Conservation (phyloP, 148 eudicot genomes). For the Vaccinium corymbosum region DNA sequence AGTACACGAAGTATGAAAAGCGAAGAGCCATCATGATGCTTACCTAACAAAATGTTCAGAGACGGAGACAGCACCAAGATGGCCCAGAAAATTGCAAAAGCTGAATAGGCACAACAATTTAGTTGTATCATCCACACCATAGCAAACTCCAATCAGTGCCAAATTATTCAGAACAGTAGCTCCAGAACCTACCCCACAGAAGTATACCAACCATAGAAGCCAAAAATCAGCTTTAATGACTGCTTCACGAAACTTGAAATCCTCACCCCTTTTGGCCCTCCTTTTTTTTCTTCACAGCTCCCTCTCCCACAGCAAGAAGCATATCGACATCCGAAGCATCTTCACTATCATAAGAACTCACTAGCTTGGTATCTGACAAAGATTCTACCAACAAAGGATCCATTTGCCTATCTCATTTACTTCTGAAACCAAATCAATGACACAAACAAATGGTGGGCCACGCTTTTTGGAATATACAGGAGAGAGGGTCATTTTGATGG, state of each 20-base stretch:
- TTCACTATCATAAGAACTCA: slow-evolving; percentile 45
- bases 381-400: slow-evolving; percentile 46
- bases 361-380: slow-evolving; percentile 35
- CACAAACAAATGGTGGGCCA: slow-evolving; percentile 30
- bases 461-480: slow-evolving; percentile 37
- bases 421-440: slow-evolving; percentile 30
- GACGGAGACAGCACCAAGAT: slow-evolving; percentile 75
- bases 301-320: slow-evolving; percentile 79
- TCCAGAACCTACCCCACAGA: slow-evolving; percentile 80
- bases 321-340: slow-evolving; percentile 52
- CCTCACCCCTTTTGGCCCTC: slow-evolving; percentile 80
- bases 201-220: slow-evolving; percentile 79
- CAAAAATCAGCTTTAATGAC: slow-evolving; percentile 88
- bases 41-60: slow-evolving; percentile 84
- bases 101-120: slow-evolving; percentile 62
- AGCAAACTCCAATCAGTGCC: slow-evolving; percentile 74
- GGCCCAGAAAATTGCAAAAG: slow-evolving; percentile 80
- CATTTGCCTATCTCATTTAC: slow-evolving; percentile 22
- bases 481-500: slow-evolving; percentile 79
- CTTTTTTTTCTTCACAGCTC: slow-evolving; percentile 80
- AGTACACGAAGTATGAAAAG: not conserved
- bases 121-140: slow-evolving; percentile 58
- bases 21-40: not conserved
- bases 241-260: slow-evolving; percentile 74
- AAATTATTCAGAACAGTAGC: slow-evolving; percentile 81